Conservation (phyloP, 805 yeast genomes). For the Pichia manshurica region DNA sequence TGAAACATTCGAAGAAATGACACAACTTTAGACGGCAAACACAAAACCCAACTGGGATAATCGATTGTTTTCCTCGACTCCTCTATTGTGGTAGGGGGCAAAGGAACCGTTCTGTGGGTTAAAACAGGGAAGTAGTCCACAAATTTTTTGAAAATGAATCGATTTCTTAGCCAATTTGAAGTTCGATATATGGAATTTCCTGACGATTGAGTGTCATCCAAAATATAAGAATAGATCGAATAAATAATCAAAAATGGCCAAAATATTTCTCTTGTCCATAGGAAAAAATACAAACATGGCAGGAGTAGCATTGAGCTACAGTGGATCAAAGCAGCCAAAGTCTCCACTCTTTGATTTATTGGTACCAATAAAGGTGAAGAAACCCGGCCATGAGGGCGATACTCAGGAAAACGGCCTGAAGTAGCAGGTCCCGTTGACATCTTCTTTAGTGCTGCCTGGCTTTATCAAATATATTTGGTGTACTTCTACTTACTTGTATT, state of each 20-base stretch:
- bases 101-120: slow-evolving; percentile 59
- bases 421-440: neutral
- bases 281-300: slow-evolving; percentile 46
- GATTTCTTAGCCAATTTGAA: slow-evolving; percentile 50
- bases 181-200: slow-evolving; percentile 61
- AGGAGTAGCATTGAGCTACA: slow-evolving; percentile 61
- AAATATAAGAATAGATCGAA: slow-evolving; percentile 46
- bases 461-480: too few relatives aligned
- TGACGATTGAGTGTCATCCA: slow-evolving; percentile 65
- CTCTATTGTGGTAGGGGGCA: slow-evolving; percentile 64
- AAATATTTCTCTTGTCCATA: slow-evolving; percentile 40
- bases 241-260: slow-evolving; percentile 72
- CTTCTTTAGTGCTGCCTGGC: neutral
- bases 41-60: slow-evolving; percentile 6
- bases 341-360: slow-evolving; percentile 57
- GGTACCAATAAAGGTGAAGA: slow-evolving; percentile 42
- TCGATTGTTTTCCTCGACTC: neutral
- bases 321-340: slow-evolving; percentile 68
- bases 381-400: slow-evolving; percentile 11
- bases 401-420: slow-evolving; percentile 5
- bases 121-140: slow-evolving; percentile 75
- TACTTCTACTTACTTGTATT: too few relatives aligned
- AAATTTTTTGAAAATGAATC: slow-evolving; percentile 63
- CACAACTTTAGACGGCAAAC: slow-evolving; percentile 4
- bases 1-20: neutral